phyloP scores from a whole-genome alignment of 495 filamentous ascomycete genomes.

The Paragyromitra xinjiangensis region DNA sequence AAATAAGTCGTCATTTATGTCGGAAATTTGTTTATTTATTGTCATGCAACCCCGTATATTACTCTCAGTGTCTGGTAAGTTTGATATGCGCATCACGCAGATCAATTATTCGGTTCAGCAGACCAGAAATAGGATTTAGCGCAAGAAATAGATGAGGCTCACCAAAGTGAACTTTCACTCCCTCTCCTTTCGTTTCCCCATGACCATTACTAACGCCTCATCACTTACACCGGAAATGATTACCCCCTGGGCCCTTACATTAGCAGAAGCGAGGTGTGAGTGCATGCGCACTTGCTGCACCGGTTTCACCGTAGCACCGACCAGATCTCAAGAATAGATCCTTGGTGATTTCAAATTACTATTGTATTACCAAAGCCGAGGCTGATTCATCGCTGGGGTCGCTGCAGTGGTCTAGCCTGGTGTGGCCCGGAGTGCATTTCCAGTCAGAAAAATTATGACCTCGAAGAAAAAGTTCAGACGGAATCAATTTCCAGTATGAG shows the following conservation, averaged over 20 bases:
- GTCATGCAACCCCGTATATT: not conserved
- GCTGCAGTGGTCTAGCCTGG: not conserved
- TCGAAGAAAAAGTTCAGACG: slow-evolving; percentile 19
- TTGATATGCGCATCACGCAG: slow-evolving; percentile 7
- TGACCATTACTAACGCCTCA: slow-evolving; percentile 25
- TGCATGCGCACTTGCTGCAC: not conserved
- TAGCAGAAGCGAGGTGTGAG: slow-evolving; percentile 3
- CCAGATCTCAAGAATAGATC: slow-evolving; percentile 2
- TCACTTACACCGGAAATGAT: not conserved
- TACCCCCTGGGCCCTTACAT: not conserved
- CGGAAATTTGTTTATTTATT: not conserved
- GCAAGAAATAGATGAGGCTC: slow-evolving; percentile 24
- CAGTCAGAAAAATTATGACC: slow-evolving; percentile 1
- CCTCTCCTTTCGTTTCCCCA: slow-evolving; percentile 13
- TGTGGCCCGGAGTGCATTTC: not conserved
- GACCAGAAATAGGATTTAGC: not conserved
- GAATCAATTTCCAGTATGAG: slow-evolving; percentile 17
- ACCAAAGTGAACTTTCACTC: slow-evolving; percentile 14
- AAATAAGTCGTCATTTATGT: slow-evolving; percentile 14
- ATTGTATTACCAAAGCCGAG: not conserved
- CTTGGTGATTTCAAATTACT: slow-evolving; percentile 31
- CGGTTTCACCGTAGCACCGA: slow-evolving; percentile 6
- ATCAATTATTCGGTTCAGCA: not conserved
- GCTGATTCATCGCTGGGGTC: slow-evolving; percentile 9
- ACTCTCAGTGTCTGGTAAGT: not conserved